Evolutionary conservation across 148 eudicot species (phyloP).

Genomic region (Rhododendron henanense): DNA sequence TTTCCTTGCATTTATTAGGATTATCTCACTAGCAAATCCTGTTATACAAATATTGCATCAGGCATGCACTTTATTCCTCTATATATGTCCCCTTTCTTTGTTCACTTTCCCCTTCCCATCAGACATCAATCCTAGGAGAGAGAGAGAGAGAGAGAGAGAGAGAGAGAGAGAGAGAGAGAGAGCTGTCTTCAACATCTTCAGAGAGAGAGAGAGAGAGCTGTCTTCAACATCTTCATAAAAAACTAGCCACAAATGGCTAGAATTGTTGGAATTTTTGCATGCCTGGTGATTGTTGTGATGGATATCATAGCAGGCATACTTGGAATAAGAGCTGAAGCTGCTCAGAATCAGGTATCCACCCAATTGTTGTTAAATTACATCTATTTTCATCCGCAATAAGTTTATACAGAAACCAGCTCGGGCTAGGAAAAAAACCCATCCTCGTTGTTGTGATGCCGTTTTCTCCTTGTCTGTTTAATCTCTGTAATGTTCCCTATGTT

Average conservation of each 20-base stretch:
- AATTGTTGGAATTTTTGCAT: conserved; percentile 43
- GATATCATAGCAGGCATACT: conserved; percentile 73
- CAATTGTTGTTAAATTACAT: not conserved
- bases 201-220: not conserved
- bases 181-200: not conserved
- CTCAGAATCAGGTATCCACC: conserved; percentile 62
- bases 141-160: conserved; percentile 12
- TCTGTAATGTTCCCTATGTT: not conserved
- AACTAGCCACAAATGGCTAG: conserved; percentile 30
- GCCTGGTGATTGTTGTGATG: conserved; percentile 49
- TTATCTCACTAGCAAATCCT: not conserved
- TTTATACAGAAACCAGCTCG: not conserved
- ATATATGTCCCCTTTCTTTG: not conserved
- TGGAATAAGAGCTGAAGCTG: conserved; percentile 73
- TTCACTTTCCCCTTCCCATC: conserved; percentile 1
- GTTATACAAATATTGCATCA: not conserved
- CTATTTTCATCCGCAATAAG: not conserved
- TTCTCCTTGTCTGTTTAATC: no score
- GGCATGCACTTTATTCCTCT: not conserved
- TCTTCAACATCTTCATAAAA: not conserved
- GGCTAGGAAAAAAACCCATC: not conserved
- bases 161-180: conserved; percentile 12
- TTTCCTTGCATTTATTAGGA: conserved; percentile 11
- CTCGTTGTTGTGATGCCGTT: not conserved
- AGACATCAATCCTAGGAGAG: not conserved